Conservation (phyloP, 768 basidiomycete species). For the Russula sp. region DNA sequence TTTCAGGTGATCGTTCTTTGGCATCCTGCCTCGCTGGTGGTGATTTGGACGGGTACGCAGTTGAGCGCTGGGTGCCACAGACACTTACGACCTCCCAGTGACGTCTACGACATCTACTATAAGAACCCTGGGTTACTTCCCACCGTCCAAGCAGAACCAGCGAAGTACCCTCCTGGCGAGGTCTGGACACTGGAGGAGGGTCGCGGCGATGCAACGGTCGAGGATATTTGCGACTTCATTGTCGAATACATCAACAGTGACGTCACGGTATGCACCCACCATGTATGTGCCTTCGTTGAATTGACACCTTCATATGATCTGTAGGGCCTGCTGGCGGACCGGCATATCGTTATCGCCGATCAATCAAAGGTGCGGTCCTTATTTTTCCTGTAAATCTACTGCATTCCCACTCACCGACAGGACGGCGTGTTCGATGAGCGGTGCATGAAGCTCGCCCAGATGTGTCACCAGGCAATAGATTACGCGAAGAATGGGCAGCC, state of each 20-base stretch:
- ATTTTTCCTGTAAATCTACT: background rate
- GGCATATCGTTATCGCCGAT: background rate
- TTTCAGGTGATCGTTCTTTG: conserved; percentile 51
- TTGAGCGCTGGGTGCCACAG: background rate
- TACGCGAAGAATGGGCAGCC: background rate
- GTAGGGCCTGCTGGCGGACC: background rate
- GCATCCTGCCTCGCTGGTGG: conserved; percentile 69
- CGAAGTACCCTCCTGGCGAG: no score
- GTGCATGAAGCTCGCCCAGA: background rate
- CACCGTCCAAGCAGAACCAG: conserved; percentile 42
- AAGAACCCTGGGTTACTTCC: conserved; percentile 51
- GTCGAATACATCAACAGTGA: conserved; percentile 83
- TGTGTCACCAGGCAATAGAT: background rate
- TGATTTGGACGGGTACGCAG: conserved; percentile 65
- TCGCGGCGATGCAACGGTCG: conserved; percentile 44
- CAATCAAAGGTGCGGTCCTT: background rate
- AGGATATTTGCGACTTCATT: conserved; percentile 75
- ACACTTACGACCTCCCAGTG: conserved; percentile 36
- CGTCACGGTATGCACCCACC: conserved; percentile 48
- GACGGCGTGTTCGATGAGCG: background rate
- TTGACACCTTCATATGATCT: background rate
- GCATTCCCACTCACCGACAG: background rate
- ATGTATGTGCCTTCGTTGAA: background rate
- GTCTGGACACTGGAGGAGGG: conserved; percentile 20
- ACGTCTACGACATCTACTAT: conserved; percentile 55